Conservation (phyloP, 2,329 filamentous ascomycete genomes). For the Pseudogymnoascus sp. region DNA sequence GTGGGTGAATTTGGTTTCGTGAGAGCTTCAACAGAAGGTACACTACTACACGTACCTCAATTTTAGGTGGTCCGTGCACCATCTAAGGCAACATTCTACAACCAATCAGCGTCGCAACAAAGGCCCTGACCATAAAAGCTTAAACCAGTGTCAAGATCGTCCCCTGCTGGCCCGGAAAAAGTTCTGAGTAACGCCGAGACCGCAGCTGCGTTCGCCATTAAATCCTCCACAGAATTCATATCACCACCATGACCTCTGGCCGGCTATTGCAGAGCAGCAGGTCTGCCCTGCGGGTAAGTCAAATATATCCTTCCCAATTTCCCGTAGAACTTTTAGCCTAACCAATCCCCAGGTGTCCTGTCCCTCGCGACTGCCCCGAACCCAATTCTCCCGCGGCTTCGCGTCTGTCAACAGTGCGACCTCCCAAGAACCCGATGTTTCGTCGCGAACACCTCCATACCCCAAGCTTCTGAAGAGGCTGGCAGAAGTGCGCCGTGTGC, state of each 20-base stretch:
- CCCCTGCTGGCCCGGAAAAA: not conserved
- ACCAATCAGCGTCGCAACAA: not conserved
- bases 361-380: conserved; percentile 13
- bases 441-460: conserved; percentile 57
- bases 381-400: conserved; percentile 19
- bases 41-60: not conserved
- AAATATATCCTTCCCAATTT: not conserved
- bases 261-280: conserved; percentile 26
- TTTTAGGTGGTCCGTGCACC: not conserved
- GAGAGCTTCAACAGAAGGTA: not conserved
- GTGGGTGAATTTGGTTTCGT: not conserved
- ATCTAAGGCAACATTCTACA: not conserved
- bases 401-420: conserved; percentile 21
- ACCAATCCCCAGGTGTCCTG: conserved; percentile 15
- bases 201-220: not conserved
- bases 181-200: conserved; percentile 8
- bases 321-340: conserved; percentile 16
- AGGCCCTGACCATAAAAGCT: not conserved
- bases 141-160: not conserved
- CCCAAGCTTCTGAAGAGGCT: conserved; percentile 71
- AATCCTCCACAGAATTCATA: not conserved
- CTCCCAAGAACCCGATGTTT: conserved; percentile 22
- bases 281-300: conserved; percentile 24
- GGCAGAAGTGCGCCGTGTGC: conserved; percentile 61
- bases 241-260: conserved; percentile 22